Evolutionary conservation across 192 early-diverging fungal species (phyloP).

Genomic region (Linnemannia elongata): DNA sequence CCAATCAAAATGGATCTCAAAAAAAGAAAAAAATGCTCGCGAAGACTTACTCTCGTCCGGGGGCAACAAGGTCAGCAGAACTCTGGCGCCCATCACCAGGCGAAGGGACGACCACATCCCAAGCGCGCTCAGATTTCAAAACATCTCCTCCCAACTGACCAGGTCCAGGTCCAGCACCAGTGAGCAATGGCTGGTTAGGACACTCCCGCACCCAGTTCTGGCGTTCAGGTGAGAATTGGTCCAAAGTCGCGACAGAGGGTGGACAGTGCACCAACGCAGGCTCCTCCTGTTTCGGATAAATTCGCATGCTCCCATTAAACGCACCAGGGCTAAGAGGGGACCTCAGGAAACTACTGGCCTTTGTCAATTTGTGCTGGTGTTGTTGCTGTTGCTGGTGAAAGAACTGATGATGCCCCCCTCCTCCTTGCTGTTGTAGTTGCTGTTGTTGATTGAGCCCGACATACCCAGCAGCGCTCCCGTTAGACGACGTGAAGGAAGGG

Average conservation of each 20-base stretch:
- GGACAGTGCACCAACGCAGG: slow-evolving; percentile 46
- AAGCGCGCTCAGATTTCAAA: slow-evolving; percentile 15
- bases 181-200: background rate
- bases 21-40: background rate
- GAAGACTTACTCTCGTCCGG: background rate
- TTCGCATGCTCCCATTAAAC: slow-evolving; percentile 7
- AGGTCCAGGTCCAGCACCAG: background rate
- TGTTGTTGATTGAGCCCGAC: slow-evolving; percentile 6
- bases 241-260: slow-evolving; percentile 27
- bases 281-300: slow-evolving; percentile 19
- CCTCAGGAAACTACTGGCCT: slow-evolving; percentile 26
- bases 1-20: background rate
- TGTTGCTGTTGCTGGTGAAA: background rate
- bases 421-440: background rate
- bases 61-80: background rate
- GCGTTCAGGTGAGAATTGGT: slow-evolving; percentile 48
- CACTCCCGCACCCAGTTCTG: slow-evolving; percentile 36
- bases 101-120: slow-evolving; percentile 16
- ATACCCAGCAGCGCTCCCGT: slow-evolving; percentile 17
- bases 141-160: background rate
- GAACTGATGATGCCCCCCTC: no score
- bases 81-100: slow-evolving; percentile 8
- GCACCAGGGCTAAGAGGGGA: slow-evolving; percentile 16
- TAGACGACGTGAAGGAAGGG: slow-evolving; percentile 38
- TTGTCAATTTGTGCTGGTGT: background rate